phyloP scores from a whole-genome alignment of 2,329 filamentous ascomycete species.

The Cladophialophora bantiana region DNA sequence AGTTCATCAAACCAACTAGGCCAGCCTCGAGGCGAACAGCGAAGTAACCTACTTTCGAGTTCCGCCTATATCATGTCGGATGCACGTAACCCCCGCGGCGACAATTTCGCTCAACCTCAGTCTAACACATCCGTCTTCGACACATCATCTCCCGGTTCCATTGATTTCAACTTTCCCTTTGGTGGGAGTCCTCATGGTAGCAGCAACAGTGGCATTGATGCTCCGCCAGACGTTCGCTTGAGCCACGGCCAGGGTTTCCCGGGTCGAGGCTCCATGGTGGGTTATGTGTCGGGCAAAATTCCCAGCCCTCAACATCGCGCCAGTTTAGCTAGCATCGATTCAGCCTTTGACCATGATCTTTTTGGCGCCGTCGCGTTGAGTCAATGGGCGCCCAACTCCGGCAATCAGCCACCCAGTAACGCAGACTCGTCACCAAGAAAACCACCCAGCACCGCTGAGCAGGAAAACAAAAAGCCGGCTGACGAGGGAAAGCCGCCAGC shows the following conservation, averaged over 20 bases:
- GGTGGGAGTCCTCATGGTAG: constrained; percentile 36
- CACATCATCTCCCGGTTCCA: constrained; percentile 33
- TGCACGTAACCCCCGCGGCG: constrained; percentile 35
- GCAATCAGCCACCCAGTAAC: constrained; percentile 33
- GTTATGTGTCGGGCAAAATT: constrained; percentile 26
- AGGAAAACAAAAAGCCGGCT: constrained; percentile 46
- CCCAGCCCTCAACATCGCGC: constrained; percentile 37
- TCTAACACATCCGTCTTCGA: constrained; percentile 33
- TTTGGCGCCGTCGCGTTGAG: constrained; percentile 34
- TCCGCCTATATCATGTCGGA: constrained; percentile 28
- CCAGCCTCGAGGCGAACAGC: constrained; percentile 18
- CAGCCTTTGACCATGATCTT: constrained; percentile 36
- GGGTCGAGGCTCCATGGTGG: constrained; percentile 28
- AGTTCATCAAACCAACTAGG: constrained; percentile 29
- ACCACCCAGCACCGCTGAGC: constrained; percentile 25
- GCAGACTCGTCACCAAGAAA: constrained; percentile 32
- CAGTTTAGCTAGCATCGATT: constrained; percentile 38
- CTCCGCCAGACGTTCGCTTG: constrained; percentile 35
- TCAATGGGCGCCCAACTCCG: constrained; percentile 36
- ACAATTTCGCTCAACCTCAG: constrained; percentile 27
- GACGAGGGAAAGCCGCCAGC: constrained; percentile 67
- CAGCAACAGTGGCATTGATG: constrained; percentile 38
- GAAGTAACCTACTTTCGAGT: constrained; percentile 25
- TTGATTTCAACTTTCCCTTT: constrained; percentile 38
- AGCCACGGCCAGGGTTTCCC: constrained; percentile 33